Conservation (phyloP, 1,284 basidiomycete species). For the Gymnopus androsaceus region DNA sequence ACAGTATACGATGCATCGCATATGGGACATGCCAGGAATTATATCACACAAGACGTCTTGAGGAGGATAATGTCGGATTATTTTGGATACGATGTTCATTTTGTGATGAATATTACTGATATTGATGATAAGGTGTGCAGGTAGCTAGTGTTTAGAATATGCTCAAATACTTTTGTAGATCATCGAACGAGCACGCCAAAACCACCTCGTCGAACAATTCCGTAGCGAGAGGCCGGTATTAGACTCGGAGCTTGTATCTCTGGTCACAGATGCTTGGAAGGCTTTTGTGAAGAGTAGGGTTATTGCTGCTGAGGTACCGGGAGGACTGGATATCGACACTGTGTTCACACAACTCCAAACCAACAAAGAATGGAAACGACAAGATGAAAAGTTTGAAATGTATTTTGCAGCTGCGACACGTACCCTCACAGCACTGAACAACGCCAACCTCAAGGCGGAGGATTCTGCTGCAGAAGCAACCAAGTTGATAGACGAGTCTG, state of each 20-base stretch:
- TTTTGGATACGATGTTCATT: conserved; percentile 96
- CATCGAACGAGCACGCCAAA: conserved; percentile 86
- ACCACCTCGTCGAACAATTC: conserved; percentile 75
- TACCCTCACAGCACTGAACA: too few species aligned
- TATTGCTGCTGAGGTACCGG: conserved; percentile 59
- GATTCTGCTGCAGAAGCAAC: conserved; percentile 55
- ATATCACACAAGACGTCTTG: conserved; percentile 96
- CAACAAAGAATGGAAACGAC: conserved; percentile 68
- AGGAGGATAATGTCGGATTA: conserved; percentile 93
- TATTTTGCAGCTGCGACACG: conserved; percentile 75
- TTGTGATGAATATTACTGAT: conserved; percentile 99
- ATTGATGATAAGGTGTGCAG: conserved; percentile 94
- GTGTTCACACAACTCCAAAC: conserved; percentile 46
- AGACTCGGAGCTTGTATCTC: conserved; percentile 58
- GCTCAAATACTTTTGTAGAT: conserved; percentile 57
- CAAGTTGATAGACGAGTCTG: conserved; percentile 69
- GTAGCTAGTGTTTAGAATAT: conserved; percentile 13
- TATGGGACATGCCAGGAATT: conserved; percentile 99
- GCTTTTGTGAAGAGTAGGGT: conserved; percentile 62
- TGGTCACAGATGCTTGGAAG: conserved; percentile 66
- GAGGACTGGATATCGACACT: conserved; percentile 39
- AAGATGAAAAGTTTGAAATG: conserved; percentile 92
- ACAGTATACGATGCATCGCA: conserved; percentile 99
- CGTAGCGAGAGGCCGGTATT: conserved; percentile 57
- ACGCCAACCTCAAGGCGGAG: too few species aligned